These are phyloP conservation scores for Lichtheimia ornata DNA, from an alignment of 371 early-diverging fungal genomes.

Conservation along the genomic window DNA sequence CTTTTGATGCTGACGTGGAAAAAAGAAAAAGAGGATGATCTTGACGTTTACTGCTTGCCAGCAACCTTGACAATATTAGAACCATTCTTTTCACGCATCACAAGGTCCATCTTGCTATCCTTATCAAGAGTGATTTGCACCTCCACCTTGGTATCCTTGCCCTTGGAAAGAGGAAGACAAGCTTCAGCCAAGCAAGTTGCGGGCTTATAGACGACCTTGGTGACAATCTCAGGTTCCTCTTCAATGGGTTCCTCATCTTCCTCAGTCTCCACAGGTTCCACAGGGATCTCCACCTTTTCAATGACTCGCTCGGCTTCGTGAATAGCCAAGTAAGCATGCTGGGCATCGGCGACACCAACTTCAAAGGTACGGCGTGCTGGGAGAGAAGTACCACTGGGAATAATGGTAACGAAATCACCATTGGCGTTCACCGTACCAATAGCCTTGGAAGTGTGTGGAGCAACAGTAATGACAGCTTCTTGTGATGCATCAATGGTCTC, in stretches of 20 bases:
- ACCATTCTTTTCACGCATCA: conserved; percentile 64
- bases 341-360: conserved; percentile 66
- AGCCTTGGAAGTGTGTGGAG: conserved; percentile 70
- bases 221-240: conserved; percentile 52
- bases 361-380: conserved; percentile 81
- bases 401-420: conserved; percentile 74
- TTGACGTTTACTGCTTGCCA: conserved; percentile 16
- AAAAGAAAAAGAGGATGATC: too few species aligned
- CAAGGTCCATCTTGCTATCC: conserved; percentile 49
- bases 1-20: too few species aligned
- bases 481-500: conserved; percentile 56
- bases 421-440: conserved; percentile 79
- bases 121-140: conserved; percentile 61
- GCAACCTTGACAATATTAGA: conserved; percentile 51
- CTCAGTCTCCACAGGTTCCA: conserved; percentile 52
- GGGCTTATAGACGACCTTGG: conserved; percentile 56
- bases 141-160: conserved; percentile 57
- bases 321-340: conserved; percentile 79
- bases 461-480: conserved; percentile 65
- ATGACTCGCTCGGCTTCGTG: conserved; percentile 74
- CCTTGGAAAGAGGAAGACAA: conserved; percentile 55
- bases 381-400: conserved; percentile 83
- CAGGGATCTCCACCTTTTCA: conserved; percentile 62
- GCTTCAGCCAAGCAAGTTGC: conserved; percentile 60
- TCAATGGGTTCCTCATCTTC: conserved; percentile 56